Base-by-base conservation (phyloP, 371 early-diverging fungal genomes). In the Nematocida sp. region DNA sequence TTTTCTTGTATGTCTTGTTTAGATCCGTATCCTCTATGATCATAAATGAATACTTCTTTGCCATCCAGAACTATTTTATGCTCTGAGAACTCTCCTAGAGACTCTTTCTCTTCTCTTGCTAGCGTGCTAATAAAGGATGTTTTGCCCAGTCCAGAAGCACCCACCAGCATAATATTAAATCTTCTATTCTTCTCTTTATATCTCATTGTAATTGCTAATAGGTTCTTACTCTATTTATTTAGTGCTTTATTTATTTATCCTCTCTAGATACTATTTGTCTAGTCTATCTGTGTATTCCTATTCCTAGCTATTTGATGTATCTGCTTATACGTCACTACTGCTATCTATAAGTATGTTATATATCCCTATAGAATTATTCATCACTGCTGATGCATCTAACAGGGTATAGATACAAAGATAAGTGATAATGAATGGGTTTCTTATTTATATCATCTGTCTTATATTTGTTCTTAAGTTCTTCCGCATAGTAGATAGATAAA, bases 11-110 rank as follows among this genome's bases (percentile, higher is more conserved):
- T 79, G 46, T 77, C 34, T 25, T 66, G 17, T 9, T 31, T 43
- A 23, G 15, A 31, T 15, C 80, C 81, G 58, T 81, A 80, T 25
- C 81, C 81, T 3, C 81, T 78, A 41, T 76, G 78, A 25, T 81
- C 81, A 29, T 38, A 47, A n/a, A 70, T 43, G 45, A 34, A 66
- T 40, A 60, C 37, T 4, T n/a, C 29, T 3, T 40, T 37, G 13
- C 31, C 35, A 21, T 55, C 55, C 11, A 58, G 7, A 5, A 9
- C n/a, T 51, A 47, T 32, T 15, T 35, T 15, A 49, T 60, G 57
- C 51, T 41, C 48, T 47, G 57, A 5, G 11, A 61, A 1, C 0
- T 58, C 74, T 25, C 61, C 74, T 46, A 15, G 17, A 25, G 47
- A 49, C 21, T 25, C 52, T 5, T 53, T 0, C 15, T 38, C 37